A percentile compares a stretch with the other conserved stretches of the same genome.
phyloP scores from a whole-genome alignment of 306 rosid species.

The Luffa acutangula region DNA sequence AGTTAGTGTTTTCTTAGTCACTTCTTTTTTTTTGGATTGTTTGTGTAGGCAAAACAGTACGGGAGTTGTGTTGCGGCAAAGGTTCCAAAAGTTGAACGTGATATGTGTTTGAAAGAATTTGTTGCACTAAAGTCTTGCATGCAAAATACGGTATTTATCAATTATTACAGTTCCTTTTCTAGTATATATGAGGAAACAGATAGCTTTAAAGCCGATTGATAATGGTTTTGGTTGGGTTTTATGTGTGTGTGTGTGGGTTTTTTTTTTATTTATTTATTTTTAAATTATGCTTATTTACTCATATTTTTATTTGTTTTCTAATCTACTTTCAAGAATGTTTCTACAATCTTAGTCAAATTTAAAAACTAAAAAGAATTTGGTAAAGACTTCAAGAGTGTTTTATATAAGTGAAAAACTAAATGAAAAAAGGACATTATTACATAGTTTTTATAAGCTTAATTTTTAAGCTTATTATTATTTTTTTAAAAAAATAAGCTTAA shows the following conservation, averaged over 20 bases:
- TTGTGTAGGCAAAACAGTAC: constrained; percentile 60
- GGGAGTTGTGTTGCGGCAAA: constrained; percentile 83
- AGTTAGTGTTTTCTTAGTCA: not conserved
- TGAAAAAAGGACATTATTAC: not conserved
- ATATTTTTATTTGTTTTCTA: not conserved
- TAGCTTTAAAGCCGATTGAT: not conserved
- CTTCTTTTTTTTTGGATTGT: not conserved
- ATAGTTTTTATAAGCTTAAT: not conserved
- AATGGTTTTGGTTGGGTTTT: not conserved
- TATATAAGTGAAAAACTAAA: not conserved
- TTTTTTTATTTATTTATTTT: too few species aligned
- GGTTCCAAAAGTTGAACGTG: constrained; percentile 86
- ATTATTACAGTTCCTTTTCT: not conserved
- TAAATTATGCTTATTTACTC: not conserved
- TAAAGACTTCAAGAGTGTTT: not conserved
- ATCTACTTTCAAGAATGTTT: not conserved
- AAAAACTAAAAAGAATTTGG: not conserved
- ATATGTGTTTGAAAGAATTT: constrained; percentile 81
- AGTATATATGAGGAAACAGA: not conserved
- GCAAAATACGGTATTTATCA: constrained; percentile 58
- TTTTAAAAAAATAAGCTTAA: too few species aligned
- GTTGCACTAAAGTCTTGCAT: constrained; percentile 68
- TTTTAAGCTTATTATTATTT: too few species aligned
- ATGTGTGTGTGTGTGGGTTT: too few species aligned
- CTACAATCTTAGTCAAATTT: not conserved